Conservation (phyloP, 306 rosid genomes). For the Amphicarpaea edgeworthii region DNA sequence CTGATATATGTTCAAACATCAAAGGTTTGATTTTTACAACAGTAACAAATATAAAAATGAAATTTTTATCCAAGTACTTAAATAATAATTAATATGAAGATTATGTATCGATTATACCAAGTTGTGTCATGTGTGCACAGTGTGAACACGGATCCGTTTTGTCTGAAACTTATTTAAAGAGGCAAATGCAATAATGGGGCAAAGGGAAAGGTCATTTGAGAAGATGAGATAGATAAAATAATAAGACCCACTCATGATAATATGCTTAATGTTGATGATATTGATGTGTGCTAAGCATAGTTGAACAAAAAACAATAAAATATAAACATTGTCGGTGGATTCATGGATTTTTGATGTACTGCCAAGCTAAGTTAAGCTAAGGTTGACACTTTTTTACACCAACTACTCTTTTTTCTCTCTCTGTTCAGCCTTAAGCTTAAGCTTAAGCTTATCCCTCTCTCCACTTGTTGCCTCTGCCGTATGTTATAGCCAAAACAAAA, state of each 20-base stretch:
- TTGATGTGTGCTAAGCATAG: conserved; percentile 7
- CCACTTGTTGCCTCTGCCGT: conserved; percentile 47
- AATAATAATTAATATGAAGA: no score
- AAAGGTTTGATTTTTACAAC: no score
- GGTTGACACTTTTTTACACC: conserved; percentile 49
- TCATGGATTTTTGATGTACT: conserved; percentile 50
- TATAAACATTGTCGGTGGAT: conserved; percentile 71
- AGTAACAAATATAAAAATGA: no score
- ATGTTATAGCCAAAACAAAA: conserved; percentile 43
- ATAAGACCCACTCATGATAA: conserved; percentile 40
- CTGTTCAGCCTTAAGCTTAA: background rate
- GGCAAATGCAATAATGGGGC: conserved; percentile 33
- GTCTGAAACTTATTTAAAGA: background rate
- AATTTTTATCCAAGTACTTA: no score
- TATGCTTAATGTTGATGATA: conserved; percentile 27
- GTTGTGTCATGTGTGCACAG: background rate
- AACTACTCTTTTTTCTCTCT: conserved; percentile 43
- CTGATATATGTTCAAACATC: no score
- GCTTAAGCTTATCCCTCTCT: conserved; percentile 48
- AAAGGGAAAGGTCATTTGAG: background rate
- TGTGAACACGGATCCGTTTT: conserved; percentile 32
- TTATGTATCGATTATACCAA: no score
- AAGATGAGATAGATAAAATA: conserved; percentile 25
- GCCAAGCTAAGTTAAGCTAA: conserved; percentile 63
- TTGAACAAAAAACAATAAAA: conserved; percentile 14